phyloP scores from a whole-genome alignment of 192 early-diverging fungal genomes.

The Thamnidium elegans region DNA sequence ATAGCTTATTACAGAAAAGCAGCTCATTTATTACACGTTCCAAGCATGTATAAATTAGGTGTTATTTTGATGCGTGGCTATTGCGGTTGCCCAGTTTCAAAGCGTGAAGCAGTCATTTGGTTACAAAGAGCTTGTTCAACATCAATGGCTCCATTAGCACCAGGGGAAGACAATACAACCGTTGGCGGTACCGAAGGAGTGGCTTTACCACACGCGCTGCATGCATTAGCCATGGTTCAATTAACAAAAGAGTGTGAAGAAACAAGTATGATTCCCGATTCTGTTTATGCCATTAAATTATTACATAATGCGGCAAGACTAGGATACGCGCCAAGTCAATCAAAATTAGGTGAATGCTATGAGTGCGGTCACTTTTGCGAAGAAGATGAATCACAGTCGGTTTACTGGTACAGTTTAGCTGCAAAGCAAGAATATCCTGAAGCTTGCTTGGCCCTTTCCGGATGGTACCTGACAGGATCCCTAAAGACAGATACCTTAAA shows the following conservation, averaged over 20 bases:
- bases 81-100: constrained; percentile 66
- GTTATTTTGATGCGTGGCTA: constrained; percentile 85
- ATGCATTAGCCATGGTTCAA: constrained; percentile 18
- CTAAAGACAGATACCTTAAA: constrained; percentile 31
- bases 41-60: constrained; percentile 96
- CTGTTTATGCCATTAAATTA: constrained; percentile 51
- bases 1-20: constrained; percentile 90
- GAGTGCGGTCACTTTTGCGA: constrained; percentile 50
- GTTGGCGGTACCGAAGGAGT: neutral
- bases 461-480: constrained; percentile 59
- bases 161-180: neutral
- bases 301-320: constrained; percentile 54
- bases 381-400: constrained; percentile 44
- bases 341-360: constrained; percentile 53
- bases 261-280: constrained; percentile 31
- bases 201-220: constrained; percentile 10
- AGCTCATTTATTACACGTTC: constrained; percentile 80
- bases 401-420: constrained; percentile 53
- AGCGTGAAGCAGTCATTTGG: constrained; percentile 90
- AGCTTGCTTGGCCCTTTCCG: constrained; percentile 49
- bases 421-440: constrained; percentile 54
- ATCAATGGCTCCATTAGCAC: constrained; percentile 50
- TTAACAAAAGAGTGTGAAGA: constrained; percentile 13
- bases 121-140: constrained; percentile 86
- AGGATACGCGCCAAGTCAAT: constrained; percentile 57